A percentile compares a stretch with the other conserved stretches of the same genome.
These are phyloP conservation scores for Plasmodium vinckei DNA, from an alignment of 169 alveolate genomes.

Conservation along the genomic window DNA sequence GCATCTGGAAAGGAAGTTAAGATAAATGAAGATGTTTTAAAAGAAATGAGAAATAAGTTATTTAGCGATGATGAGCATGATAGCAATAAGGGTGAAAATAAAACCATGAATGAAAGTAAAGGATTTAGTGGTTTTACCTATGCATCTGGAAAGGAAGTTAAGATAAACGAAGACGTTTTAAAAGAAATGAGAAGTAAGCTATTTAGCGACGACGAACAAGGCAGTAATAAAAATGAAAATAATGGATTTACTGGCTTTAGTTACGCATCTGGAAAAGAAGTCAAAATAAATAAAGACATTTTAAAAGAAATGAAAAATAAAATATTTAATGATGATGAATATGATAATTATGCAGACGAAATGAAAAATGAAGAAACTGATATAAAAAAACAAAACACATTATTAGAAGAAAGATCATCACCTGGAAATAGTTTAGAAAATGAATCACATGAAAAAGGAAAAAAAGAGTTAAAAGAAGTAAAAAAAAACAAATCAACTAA, in stretches of 20 bases:
- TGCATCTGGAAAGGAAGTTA: constrained; percentile 21
- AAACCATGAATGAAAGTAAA: too few relatives aligned
- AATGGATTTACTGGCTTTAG: too few relatives aligned
- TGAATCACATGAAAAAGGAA: not conserved
- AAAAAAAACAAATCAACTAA: too few relatives aligned
- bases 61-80: not conserved
- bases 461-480: constrained; percentile 6
- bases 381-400: not conserved
- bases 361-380: not conserved
- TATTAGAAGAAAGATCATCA: not conserved
- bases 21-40: not conserved
- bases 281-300: not conserved
- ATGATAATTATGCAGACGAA: not conserved
- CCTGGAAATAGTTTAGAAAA: not conserved
- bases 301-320: not conserved
- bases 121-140: not conserved
- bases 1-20: not conserved
- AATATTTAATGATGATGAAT: not conserved
- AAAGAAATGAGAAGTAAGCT: constrained; percentile 9
- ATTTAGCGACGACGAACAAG: not conserved
- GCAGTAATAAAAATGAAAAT: not conserved
- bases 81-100: too few relatives aligned
- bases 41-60: not conserved
- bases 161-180: constrained; percentile 10
- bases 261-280: too few relatives aligned